Percentiles rank a stretch among this genome's conserved stretches.
phyloP scores from a whole-genome alignment of 73 alveolate genomes.

The Paramecium biaurelia region DNA sequence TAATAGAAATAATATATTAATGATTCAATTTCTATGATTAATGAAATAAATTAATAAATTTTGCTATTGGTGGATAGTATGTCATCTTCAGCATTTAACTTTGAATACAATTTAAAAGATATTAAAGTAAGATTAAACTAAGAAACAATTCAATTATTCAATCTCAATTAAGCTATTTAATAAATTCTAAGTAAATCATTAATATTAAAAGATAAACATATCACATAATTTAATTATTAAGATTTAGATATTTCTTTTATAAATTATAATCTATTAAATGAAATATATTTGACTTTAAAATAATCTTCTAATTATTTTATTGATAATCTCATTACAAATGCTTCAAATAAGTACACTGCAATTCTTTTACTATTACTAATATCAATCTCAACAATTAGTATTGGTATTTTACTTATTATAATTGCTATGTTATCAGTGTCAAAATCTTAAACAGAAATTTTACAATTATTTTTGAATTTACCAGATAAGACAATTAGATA shows the following conservation, averaged over 20 bases:
- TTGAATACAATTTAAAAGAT: neutral
- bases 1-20: neutral
- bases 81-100: neutral
- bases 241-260: neutral
- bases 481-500: constrained; percentile 7
- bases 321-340: neutral
- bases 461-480: neutral
- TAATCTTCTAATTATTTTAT: neutral
- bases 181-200: neutral
- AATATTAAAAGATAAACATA: neutral
- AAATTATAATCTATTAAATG: neutral
- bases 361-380: neutral
- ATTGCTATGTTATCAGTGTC: neutral
- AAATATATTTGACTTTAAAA: neutral
- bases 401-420: neutral
- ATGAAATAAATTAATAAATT: neutral
- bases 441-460: neutral
- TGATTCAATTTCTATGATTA: neutral
- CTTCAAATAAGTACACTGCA: neutral
- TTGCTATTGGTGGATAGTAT: neutral
- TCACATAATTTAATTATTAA: neutral
- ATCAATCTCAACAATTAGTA: neutral
- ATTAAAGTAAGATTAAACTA: neutral
- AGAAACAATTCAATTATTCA: neutral
- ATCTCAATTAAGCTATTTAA: neutral